Conservation (phyloP, 192 early-diverging fungal genomes). For the Mortierella hygrophila region DNA sequence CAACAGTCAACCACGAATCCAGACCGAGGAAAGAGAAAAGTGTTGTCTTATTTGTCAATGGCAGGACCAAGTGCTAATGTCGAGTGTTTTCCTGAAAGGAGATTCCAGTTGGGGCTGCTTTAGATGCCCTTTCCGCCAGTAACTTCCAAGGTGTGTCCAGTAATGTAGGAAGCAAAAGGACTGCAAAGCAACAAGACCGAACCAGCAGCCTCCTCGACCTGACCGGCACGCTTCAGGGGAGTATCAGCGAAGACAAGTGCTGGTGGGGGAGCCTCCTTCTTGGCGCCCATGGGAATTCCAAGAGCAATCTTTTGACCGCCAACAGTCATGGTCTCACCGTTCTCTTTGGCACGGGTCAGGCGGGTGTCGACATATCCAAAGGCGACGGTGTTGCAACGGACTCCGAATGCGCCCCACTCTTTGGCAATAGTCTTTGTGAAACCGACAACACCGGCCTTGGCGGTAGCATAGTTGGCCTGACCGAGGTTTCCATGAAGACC, state of each 20-base stretch:
- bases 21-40: neutral
- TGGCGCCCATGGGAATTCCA: conserved; percentile 67
- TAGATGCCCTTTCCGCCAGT: conserved; percentile 75
- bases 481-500: conserved; percentile 94
- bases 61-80: neutral
- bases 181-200: conserved; percentile 68
- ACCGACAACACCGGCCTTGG: conserved; percentile 94
- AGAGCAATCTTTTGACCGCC: conserved; percentile 71
- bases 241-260: conserved; percentile 61
- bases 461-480: conserved; percentile 96
- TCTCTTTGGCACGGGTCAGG: conserved; percentile 74
- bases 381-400: conserved; percentile 73
- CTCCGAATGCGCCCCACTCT: conserved; percentile 76
- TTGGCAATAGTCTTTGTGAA: conserved; percentile 93
- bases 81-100: neutral
- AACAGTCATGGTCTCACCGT: conserved; percentile 69
- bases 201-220: conserved; percentile 73
- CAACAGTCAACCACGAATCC: neutral
- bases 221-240: conserved; percentile 69
- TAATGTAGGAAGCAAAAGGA: conserved; percentile 68
- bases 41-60: neutral
- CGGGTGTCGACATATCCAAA: conserved; percentile 77
- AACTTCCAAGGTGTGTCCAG: conserved; percentile 71
- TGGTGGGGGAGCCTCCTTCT: conserved; percentile 45
- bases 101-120: neutral